Conservation (phyloP, 495 filamentous ascomycete species). For the Penicillium ucsense region DNA sequence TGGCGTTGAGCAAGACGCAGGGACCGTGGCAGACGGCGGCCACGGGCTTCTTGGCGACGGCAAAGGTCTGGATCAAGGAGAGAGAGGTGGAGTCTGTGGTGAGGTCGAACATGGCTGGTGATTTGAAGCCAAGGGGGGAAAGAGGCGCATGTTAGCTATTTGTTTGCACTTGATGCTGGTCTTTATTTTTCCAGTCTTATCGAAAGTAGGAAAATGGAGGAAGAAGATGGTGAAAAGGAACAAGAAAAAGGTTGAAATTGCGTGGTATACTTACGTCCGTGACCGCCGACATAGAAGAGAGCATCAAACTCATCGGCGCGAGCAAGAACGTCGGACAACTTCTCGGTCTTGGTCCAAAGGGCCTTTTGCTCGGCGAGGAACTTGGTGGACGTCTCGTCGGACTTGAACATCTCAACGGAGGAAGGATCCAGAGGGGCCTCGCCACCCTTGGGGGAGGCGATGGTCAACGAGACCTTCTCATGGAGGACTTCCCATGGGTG, state of each 20-base stretch:
- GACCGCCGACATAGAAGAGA: slow-evolving; percentile 65
- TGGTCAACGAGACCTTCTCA: slow-evolving; percentile 42
- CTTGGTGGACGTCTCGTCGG: slow-evolving; percentile 38
- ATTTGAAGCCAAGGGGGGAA: not conserved
- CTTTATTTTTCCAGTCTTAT: no score
- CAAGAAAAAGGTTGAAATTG: not conserved
- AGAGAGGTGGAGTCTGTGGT: slow-evolving; percentile 40
- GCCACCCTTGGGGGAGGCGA: slow-evolving; percentile 62
- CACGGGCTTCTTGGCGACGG: slow-evolving; percentile 48
- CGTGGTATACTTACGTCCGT: slow-evolving; percentile 51
- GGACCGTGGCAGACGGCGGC: slow-evolving; percentile 63
- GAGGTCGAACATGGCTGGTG: slow-evolving; percentile 63
- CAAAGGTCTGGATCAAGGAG: slow-evolving; percentile 52
- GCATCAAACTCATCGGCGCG: slow-evolving; percentile 53
- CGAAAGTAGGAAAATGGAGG: no score
- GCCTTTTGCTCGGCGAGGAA: slow-evolving; percentile 45
- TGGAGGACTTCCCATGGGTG: slow-evolving; percentile 56
- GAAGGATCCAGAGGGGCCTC: slow-evolving; percentile 54
- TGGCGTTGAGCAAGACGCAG: slow-evolving; percentile 49
- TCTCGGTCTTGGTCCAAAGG: slow-evolving; percentile 55
- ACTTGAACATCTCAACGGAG: slow-evolving; percentile 52
- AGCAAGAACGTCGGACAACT: slow-evolving; percentile 40
- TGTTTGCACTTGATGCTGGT: not conserved
- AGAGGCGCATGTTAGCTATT: not conserved
- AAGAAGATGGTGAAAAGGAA: no score